phyloP scores from a whole-genome alignment of 495 filamentous ascomycete genomes.

The Halenospora varia region DNA sequence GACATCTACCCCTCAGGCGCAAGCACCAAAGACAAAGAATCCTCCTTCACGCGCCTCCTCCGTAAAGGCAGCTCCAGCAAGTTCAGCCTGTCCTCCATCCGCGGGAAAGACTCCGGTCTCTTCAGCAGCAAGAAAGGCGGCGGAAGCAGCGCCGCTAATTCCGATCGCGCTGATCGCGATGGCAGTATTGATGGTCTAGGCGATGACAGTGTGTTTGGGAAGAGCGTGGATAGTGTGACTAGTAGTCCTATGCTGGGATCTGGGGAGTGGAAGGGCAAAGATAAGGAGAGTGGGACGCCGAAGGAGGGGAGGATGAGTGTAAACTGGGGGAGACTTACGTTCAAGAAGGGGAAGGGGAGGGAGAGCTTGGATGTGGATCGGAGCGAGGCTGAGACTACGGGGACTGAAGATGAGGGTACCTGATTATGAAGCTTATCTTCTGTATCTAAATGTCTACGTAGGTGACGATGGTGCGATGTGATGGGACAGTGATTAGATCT shows the following conservation, averaged over 20 bases:
- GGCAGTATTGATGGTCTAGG: slow-evolving; percentile 22
- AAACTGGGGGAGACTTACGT: slow-evolving; percentile 23
- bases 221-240: slow-evolving; percentile 25
- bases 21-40: slow-evolving; percentile 50
- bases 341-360: slow-evolving; percentile 21
- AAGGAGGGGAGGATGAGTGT: slow-evolving; percentile 25
- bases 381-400: slow-evolving; percentile 21
- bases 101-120: slow-evolving; percentile 50
- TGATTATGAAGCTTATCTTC: no score
- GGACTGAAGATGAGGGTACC: slow-evolving; percentile 19
- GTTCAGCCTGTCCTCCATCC: slow-evolving; percentile 66
- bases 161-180: slow-evolving; percentile 23
- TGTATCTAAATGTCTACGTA: no score
- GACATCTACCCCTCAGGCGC: slow-evolving; percentile 47
- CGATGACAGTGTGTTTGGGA: slow-evolving; percentile 15
- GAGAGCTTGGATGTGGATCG: slow-evolving; percentile 24
- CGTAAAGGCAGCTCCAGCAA: slow-evolving; percentile 78
- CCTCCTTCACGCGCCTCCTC: slow-evolving; percentile 62
- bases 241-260: slow-evolving; percentile 24
- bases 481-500: no score
- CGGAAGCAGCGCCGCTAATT: slow-evolving; percentile 17
- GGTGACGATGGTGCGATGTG: no score
- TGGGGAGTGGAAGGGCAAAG: slow-evolving; percentile 19
- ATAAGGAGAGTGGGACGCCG: slow-evolving; percentile 13
- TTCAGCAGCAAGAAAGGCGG: slow-evolving; percentile 17